Evolutionary conservation across 148 eudicot genomes (phyloP).

Genomic region (Beta vulgaris): DNA sequence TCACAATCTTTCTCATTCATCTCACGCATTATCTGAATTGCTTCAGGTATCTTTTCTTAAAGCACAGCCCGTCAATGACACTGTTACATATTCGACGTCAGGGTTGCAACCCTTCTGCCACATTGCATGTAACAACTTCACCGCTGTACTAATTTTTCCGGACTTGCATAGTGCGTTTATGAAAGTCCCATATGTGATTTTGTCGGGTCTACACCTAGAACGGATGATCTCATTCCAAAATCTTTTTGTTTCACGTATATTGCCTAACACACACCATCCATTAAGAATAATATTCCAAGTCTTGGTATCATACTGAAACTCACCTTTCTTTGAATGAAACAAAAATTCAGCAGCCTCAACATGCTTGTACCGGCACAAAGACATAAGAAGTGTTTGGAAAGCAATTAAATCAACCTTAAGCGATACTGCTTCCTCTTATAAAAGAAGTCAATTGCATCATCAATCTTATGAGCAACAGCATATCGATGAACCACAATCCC

Average conservation of each 20-base stretch:
- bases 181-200: conserved; percentile 62
- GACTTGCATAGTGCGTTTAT: conserved; percentile 63
- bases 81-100: conserved; percentile 62
- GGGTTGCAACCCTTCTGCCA: conserved; percentile 62
- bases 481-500: conserved; percentile 60
- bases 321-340: conserved; percentile 49
- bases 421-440: conserved; percentile 58
- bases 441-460: conserved; percentile 55
- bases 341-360: conserved; percentile 72
- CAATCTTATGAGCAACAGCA: conserved; percentile 67
- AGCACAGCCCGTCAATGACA: conserved; percentile 76
- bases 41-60: conserved; percentile 77
- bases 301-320: conserved; percentile 53
- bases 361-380: conserved; percentile 68
- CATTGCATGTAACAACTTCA: conserved; percentile 58
- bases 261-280: conserved; percentile 81
- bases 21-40: conserved; percentile 46
- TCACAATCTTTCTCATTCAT: conserved; percentile 55
- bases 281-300: conserved; percentile 77
- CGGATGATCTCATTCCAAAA: conserved; percentile 70
- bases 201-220: conserved; percentile 54
- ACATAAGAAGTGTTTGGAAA: conserved; percentile 62
- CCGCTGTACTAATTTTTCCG: conserved; percentile 60
- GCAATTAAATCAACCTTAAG: conserved; percentile 52
- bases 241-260: conserved; percentile 68